Percentiles rank a stretch among this genome's conserved stretches.
phyloP scores from a whole-genome alignment of 768 basidiomycete species.

The Trichaptum fuscoviolaceum region DNA sequence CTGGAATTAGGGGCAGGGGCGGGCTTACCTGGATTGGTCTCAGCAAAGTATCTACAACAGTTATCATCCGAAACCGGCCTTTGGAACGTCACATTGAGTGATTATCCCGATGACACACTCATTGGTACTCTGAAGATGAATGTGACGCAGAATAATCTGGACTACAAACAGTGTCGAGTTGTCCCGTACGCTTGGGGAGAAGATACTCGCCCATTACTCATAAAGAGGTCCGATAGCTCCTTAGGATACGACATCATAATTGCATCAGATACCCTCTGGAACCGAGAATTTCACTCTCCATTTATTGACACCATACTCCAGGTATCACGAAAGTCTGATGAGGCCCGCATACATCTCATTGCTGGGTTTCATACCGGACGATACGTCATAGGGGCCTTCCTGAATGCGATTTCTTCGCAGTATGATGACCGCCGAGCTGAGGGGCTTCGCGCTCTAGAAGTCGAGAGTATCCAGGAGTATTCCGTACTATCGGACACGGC shows the following conservation, averaged over 20 bases:
- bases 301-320: slow-evolving; percentile 48
- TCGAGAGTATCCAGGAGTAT: slow-evolving; percentile 44
- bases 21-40: slow-evolving; percentile 65
- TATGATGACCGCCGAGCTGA: slow-evolving; percentile 10
- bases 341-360: slow-evolving; percentile 57
- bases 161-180: slow-evolving; percentile 41
- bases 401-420: slow-evolving; percentile 28
- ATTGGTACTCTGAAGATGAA: slow-evolving; percentile 56
- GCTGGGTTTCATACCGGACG: slow-evolving; percentile 74
- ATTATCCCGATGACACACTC: slow-evolving; percentile 66
- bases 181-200: slow-evolving; percentile 65
- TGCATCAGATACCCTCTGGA: slow-evolving; percentile 79
- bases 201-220: slow-evolving; percentile 31
- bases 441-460: slow-evolving; percentile 32
- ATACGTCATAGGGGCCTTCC: slow-evolving; percentile 63
- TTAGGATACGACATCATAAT: slow-evolving; percentile 56
- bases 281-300: slow-evolving; percentile 49
- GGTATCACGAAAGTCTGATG: slow-evolving; percentile 37
- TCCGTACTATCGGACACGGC: slow-evolving; percentile 29
- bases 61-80: slow-evolving; percentile 28
- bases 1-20: slow-evolving; percentile 74
- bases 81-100: slow-evolving; percentile 47
- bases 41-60: slow-evolving; percentile 37
- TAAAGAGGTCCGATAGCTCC: slow-evolving; percentile 19
- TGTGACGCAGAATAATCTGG: slow-evolving; percentile 42